Evolutionary conservation across 2,329 filamentous ascomycete species (phyloP), one percentile per base, ranked within the genome.

Genomic region (Aspergillus aculeatus): DNA sequence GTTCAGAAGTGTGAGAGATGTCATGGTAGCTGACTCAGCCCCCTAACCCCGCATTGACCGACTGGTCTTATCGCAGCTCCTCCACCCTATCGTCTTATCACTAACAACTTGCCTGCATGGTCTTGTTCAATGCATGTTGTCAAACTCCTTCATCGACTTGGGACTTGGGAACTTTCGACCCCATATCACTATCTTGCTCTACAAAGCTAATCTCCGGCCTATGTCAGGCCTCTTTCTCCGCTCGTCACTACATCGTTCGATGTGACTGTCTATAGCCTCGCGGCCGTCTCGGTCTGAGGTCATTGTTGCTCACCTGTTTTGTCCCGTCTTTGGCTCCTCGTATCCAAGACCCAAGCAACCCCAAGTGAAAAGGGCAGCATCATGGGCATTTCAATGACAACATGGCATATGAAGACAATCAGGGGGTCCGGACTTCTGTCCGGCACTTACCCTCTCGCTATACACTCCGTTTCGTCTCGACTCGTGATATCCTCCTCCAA

Each of bases 401-500:
- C 47, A 35, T 48, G 26, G 44, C 4, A 35, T 32, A 31, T 48
- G 26, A 47, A 41, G 12, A 41, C 41, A 47, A 24, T 48, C 26
- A 54, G 26, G 44, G n/a, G 52, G 26, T 24, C 52, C 26, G 32
- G 19, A 23, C 19, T n/a, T 24, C 19, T 54, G 41, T 12, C 41
- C 24, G 41, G 38, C 19, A 4, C 14, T 19, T 14, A 32, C 14
- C 41, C 53, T 35, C 41, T 12, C 21, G 53, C 41, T 31, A 10
- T 48, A n/a, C 53, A 23, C 5, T 31, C 35, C 41, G 16, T 31
- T n/a, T 35, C 53, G 10, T 55, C 53, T 23, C 53, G 41, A 48
- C 47, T 26, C 38, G 29, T 32, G 2, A 50, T 49, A 29, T 31
- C 38, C 14, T 50, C 61, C 54, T 44, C 16, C 19, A 60, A 62